Base-by-base conservation (phyloP, 257 asterid genomes). In the Apocynum venetum region DNA sequence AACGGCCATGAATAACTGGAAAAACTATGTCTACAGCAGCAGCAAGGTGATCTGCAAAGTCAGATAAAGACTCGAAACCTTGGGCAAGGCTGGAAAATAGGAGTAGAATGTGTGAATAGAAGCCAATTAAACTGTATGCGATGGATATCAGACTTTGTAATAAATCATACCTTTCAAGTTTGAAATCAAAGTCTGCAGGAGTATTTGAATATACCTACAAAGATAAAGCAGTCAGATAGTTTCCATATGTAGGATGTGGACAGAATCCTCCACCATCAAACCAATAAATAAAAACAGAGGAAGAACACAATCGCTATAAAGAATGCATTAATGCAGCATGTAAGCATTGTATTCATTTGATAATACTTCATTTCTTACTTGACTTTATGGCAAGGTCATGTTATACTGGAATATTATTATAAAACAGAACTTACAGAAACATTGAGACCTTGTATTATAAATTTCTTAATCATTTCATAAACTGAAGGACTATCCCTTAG, bases 1-100 rank as follows among this genome's bases (percentile, higher is more conserved):
- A 93, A 73, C 97, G 93, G 13, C 98, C 98, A 61, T 93, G 98
- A 87, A 93, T 93, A 76, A 91, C 98, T 36, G 98, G 98, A 83
- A 93, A 93, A 59, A 90, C 96, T 78, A 93, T 90, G 84, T 93
- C 97, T 73, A 93, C 96, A 8, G 88, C 86, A 81, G 91, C 75
- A 72, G 92, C 86, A 80, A 93, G 96, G 85, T 93, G 96, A 72
- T 84, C 83, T 66, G 85, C 85, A 4, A 93, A 93, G 70, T 91
- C 92, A 51, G 91, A 77, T 74, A 93, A 85, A 2, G 98, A 83
- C 56, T 74, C 72, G 83, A 93, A 93, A 83, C 96, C 88, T 83
- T 88, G 93, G 81, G 98, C 98, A 71, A 93, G 98, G 86, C 98
- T 93, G 90, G 82, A 84, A 81, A 64, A 76, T 49, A 53, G 77